Evolutionary conservation across 805 yeast species (phyloP).

Genomic region (Debaryomyces hansenii): DNA sequence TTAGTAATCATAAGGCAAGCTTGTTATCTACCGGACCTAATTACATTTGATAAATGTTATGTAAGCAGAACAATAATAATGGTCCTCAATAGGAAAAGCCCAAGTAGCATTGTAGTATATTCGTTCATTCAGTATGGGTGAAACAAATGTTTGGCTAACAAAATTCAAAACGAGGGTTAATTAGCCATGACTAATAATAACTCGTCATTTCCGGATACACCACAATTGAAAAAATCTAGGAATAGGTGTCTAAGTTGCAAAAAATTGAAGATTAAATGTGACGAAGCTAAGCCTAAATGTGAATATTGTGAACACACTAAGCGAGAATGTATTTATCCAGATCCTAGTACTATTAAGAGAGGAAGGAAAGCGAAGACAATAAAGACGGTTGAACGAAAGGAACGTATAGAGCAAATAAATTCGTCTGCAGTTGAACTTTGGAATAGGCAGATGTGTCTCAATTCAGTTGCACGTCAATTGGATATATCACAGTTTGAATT

Average conservation of each 20-base stretch:
- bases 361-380: background rate
- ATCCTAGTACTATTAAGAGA: background rate
- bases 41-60: too few relatives aligned
- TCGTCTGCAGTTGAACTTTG: background rate
- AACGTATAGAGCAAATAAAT: background rate
- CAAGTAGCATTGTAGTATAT: too few relatives aligned
- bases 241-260: conserved; percentile 12
- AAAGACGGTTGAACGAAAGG: background rate
- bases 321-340: conserved; percentile 19
- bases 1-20: too few relatives aligned
- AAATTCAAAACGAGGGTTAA: too few relatives aligned
- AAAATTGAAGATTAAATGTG: conserved; percentile 19
- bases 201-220: background rate
- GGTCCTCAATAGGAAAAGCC: too few relatives aligned
- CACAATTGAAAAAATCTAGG: too few relatives aligned
- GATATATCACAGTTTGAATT: conserved; percentile 18
- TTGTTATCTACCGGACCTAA: too few relatives aligned
- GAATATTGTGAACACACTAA: conserved; percentile 27
- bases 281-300: conserved; percentile 24
- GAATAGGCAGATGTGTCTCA: conserved; percentile 2
- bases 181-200: background rate
- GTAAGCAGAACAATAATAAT: too few relatives aligned
- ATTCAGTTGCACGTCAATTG: conserved; percentile 13
- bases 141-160: too few relatives aligned
- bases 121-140: too few relatives aligned